Evolutionary conservation across 202 grass and related monocot species (phyloP), one percentile per base, ranked within the genome.

Genomic region (Musa balbisiana): DNA sequence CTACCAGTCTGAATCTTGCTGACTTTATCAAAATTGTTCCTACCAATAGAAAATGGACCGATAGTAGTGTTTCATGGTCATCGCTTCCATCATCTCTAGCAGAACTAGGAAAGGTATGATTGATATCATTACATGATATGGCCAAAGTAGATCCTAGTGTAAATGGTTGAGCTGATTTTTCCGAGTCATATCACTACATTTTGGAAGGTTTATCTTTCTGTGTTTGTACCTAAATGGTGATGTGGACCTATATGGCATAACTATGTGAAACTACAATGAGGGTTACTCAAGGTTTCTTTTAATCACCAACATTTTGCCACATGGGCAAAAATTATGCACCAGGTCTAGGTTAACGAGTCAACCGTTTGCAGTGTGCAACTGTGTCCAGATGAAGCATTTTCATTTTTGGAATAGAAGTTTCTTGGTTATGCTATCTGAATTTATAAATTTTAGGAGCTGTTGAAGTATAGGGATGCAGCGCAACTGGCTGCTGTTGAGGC

Each of bases 41-140:
- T 49, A 51, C 27, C 10, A 76, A 19, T 21, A 62, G 43, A 76
- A 64, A 21, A 76, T 76, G 55, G 56, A 63, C 74, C 14, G 56
- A 51, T 63, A 19, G 58, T 21, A 76, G 24, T 76, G 74, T 56
- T 63, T 76, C 74, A 63, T 76, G 74, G 74, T 54, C 53, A 50
- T 76, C 74, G 23, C 27, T 76, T 52, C 56, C 74, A 64, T 76
- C 74, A 49, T 76, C 74, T 64, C 74, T 76, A 1, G 16, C 17
- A 24, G 60, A 76, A 63, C 74, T 76, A 22, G 74, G 74, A 51
- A 76, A 76, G 74, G 74, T 76, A 52, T 49, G 4, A 73, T 73
- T 73, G 52, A 15, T 55, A 8, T 69, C 27, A 27, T 27, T 27
- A 27, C 27, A 43, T 72, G 56, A 49, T 55, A 55, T 59, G 16